Conservation (phyloP, 2,329 filamentous ascomycete species). For the Alternaria alternata region DNA sequence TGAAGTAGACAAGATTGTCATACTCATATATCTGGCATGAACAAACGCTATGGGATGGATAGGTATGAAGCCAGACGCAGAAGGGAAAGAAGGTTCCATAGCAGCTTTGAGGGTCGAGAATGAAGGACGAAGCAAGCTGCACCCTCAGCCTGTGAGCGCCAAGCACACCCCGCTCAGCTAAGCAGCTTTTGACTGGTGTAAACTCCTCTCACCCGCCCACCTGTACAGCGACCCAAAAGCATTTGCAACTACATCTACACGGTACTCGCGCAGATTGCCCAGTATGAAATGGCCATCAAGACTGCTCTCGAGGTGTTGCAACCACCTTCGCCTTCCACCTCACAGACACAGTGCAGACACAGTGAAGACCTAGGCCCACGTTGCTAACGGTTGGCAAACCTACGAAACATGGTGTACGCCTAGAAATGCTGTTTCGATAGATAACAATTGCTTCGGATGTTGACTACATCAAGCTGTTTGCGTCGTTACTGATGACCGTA, state of each 20-base stretch:
- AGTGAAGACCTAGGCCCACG: background rate
- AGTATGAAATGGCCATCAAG: background rate
- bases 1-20: background rate
- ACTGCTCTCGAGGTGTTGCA: background rate
- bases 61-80: background rate
- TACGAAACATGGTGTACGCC: background rate
- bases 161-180: conserved; percentile 5
- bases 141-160: background rate
- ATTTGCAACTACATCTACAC: background rate
- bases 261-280: background rate
- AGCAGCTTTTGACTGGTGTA: background rate
- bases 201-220: background rate
- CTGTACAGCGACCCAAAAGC: background rate
- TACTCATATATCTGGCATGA: background rate
- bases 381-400: background rate
- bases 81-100: background rate
- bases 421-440: background rate
- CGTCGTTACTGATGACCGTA: background rate
- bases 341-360: background rate
- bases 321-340: background rate
- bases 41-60: background rate
- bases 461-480: background rate
- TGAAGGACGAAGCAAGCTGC: background rate
- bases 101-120: background rate
- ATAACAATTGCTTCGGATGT: background rate